Evolutionary conservation across 148 eudicot genomes (phyloP).

Genomic region (Rhododendron ferrugineum): DNA sequence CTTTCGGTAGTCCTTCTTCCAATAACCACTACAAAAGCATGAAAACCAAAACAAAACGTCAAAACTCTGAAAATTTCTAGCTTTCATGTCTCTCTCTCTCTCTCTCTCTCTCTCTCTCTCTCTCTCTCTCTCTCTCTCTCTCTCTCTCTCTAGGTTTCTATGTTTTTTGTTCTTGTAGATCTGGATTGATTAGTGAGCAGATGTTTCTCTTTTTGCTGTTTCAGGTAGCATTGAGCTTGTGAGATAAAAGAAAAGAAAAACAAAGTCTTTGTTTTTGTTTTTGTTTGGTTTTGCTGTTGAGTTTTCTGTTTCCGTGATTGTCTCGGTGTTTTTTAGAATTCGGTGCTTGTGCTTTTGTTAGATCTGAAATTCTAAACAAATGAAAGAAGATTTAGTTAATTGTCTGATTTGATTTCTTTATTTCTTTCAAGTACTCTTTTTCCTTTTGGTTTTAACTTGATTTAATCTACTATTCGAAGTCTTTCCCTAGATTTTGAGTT

Average conservation of each 20-base stretch:
- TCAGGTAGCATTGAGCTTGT: no score
- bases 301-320: conserved; percentile 36
- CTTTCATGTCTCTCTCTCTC: no score
- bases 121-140: no score
- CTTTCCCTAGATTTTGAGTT: neutral
- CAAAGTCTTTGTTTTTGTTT: neutral
- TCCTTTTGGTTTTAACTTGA: neutral
- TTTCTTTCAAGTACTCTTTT: neutral
- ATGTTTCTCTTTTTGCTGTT: neutral
- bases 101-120: no score
- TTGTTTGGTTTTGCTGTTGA: neutral
- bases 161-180: neutral
- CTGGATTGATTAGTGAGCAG: no score
- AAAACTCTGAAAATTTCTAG: no score
- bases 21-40: neutral
- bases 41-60: neutral
- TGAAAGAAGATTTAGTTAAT: conserved; percentile 8
- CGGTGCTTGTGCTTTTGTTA: conserved; percentile 31
- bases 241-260: no score
- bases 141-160: no score
- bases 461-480: neutral
- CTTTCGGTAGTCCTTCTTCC: neutral
- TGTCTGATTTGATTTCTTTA: neutral
- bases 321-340: conserved; percentile 27
- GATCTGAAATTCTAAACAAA: conserved; percentile 42